Conservation (phyloP, 2,329 filamentous ascomycete genomes). For the Pseudogymnoascus sp. region DNA sequence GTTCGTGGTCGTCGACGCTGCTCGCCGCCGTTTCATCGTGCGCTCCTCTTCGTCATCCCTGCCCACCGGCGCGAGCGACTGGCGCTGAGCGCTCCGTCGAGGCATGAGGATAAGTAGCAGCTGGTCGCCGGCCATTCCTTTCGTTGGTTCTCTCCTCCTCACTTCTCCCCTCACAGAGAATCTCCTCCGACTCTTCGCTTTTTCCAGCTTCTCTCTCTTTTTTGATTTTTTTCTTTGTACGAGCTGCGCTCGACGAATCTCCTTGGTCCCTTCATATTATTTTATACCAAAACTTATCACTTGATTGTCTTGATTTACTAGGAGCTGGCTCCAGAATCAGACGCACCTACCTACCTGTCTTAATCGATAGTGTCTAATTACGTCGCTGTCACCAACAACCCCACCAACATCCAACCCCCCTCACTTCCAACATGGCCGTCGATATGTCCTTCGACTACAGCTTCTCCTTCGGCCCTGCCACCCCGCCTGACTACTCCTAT, state of each 20-base stretch:
- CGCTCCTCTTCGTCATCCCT: background rate
- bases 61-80: background rate
- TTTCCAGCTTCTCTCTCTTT: slow-evolving; percentile 15
- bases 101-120: slow-evolving; percentile 25
- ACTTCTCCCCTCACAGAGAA: background rate
- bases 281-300: slow-evolving; percentile 2
- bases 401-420: slow-evolving; percentile 10
- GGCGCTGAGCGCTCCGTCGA: slow-evolving; percentile 8
- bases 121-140: slow-evolving; percentile 12
- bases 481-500: slow-evolving; percentile 46
- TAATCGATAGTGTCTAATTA: slow-evolving; percentile 25
- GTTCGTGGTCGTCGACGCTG: background rate
- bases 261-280: slow-evolving; percentile 20
- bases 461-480: slow-evolving; percentile 44
- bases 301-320: slow-evolving; percentile 11
- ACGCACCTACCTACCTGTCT: slow-evolving; percentile 8
- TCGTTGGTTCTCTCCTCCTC: background rate
- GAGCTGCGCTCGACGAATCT: slow-evolving; percentile 26
- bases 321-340: slow-evolving; percentile 25
- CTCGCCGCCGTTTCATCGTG: background rate
- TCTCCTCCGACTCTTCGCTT: slow-evolving; percentile 15
- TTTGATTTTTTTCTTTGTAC: slow-evolving; percentile 20
- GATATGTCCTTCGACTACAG: slow-evolving; percentile 48
- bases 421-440: slow-evolving; percentile 32
- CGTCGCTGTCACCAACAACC: slow-evolving; percentile 14